Percentiles rank a stretch among this genome's conserved stretches.
These are phyloP conservation scores for Malus fusca DNA, from an alignment of 306 rosid genomes.

Conservation along the genomic window DNA sequence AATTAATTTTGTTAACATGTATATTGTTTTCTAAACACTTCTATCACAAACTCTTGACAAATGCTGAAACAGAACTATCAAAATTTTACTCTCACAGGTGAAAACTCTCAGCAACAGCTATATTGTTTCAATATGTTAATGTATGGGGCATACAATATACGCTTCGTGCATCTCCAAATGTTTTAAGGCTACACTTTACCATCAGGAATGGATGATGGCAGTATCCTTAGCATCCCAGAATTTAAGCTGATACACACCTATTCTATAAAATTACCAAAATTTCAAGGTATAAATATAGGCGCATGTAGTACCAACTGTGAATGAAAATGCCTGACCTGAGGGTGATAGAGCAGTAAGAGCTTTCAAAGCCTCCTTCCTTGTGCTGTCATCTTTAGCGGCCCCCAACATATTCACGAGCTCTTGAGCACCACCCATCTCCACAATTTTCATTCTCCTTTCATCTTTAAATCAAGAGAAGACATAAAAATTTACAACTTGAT, in stretches of 20 bases:
- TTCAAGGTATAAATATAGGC: neutral
- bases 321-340: slow-evolving; percentile 46
- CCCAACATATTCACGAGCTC: slow-evolving; percentile 72
- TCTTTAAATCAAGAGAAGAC: slow-evolving; percentile 31
- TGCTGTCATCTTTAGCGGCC: slow-evolving; percentile 79
- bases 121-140: neutral
- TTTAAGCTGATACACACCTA: neutral
- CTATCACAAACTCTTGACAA: neutral
- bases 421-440: slow-evolving; percentile 68
- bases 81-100: neutral
- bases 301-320: neutral
- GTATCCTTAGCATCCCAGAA: neutral
- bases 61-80: neutral
- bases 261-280: neutral
- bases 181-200: neutral
- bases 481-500: neutral
- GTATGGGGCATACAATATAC: neutral
- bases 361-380: slow-evolving; percentile 76
- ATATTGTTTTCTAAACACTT: neutral
- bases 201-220: neutral
- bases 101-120: neutral
- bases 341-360: slow-evolving; percentile 66
- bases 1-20: no score
- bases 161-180: slow-evolving; percentile 1
- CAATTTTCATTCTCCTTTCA: slow-evolving; percentile 71